Conservation (phyloP, 2,329 filamentous ascomycete species). For the Rutstroemia sydowiana region DNA sequence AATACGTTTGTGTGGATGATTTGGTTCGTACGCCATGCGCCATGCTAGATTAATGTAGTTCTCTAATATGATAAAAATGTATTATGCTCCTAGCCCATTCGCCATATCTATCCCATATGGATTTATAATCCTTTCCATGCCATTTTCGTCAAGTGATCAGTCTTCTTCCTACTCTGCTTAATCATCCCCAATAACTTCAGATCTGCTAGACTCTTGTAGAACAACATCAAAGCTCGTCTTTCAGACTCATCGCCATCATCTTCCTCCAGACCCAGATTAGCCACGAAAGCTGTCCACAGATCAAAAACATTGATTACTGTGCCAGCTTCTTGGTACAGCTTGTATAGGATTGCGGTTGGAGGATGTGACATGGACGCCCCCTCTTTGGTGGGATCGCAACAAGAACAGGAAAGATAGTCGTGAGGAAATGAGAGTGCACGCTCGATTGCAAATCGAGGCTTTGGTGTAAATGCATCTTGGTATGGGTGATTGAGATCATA, state of each 20-base stretch:
- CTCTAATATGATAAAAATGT: no score
- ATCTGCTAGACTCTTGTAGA: slow-evolving; percentile 81
- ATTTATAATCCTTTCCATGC: slow-evolving; percentile 65
- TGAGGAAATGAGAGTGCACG: slow-evolving; percentile 64
- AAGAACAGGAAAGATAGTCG: slow-evolving; percentile 69
- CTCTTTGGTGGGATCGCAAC: slow-evolving; percentile 47
- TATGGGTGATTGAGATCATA: slow-evolving; percentile 66
- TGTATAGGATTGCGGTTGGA: slow-evolving; percentile 66
- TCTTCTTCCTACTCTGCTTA: slow-evolving; percentile 83
- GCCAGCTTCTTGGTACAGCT: slow-evolving; percentile 71
- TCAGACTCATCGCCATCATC: slow-evolving; percentile 37
- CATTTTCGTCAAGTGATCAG: slow-evolving; percentile 83
- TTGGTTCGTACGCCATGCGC: no score
- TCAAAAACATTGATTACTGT: slow-evolving; percentile 72
- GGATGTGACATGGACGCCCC: slow-evolving; percentile 56
- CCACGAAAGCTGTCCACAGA: slow-evolving; percentile 69
- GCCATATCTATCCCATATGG: background rate
- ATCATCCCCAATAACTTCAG: slow-evolving; percentile 79
- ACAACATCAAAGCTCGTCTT: slow-evolving; percentile 60
- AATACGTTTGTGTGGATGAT: background rate
- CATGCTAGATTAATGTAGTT: no score
- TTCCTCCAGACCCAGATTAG: slow-evolving; percentile 39
- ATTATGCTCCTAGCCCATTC: no score
- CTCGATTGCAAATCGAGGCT: slow-evolving; percentile 63
- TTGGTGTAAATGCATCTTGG: slow-evolving; percentile 67